Conservation (phyloP, 2,329 filamentous ascomycete genomes). For the Bipolaris cookei region DNA sequence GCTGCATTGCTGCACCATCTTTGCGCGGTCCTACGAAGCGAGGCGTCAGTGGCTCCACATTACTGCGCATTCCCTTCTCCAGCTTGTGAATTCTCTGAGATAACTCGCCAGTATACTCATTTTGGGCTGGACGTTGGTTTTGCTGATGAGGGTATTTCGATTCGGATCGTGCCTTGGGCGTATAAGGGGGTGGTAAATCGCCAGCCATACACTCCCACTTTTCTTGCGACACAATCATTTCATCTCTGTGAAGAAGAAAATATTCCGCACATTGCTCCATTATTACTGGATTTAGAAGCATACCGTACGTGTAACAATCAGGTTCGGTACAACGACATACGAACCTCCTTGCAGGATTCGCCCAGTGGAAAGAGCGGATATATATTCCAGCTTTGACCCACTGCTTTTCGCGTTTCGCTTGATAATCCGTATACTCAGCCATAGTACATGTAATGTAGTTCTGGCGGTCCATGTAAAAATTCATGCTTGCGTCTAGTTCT, state of each 20-base stretch:
- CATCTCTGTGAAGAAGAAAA: slow-evolving; percentile 8
- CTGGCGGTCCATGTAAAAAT: slow-evolving; percentile 19
- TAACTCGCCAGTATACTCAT: neutral
- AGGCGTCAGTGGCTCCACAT: neutral
- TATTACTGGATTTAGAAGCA: slow-evolving; percentile 18
- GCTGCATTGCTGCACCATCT: neutral
- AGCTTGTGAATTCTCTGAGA: neutral
- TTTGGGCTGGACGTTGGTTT: neutral
- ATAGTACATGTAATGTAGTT: slow-evolving; percentile 8
- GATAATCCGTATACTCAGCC: neutral
- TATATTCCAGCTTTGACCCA: slow-evolving; percentile 12
- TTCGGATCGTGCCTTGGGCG: neutral
- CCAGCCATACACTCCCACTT: slow-evolving; percentile 18
- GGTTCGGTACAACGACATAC: slow-evolving; percentile 25
- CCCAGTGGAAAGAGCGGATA: slow-evolving; percentile 24
- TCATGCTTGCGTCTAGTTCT: slow-evolving; percentile 10
- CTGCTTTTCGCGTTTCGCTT: neutral
- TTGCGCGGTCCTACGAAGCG: neutral
- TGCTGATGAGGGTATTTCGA: neutral
- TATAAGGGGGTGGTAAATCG: slow-evolving; percentile 9
- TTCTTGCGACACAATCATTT: slow-evolving; percentile 10
- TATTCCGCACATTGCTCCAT: slow-evolving; percentile 23
- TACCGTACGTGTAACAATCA: neutral
- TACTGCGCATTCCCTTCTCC: slow-evolving; percentile 1
- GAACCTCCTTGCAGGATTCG: slow-evolving; percentile 9